Evolutionary conservation across 805 yeast species (phyloP).

Genomic region (Hermanozyma aechmeae): DNA sequence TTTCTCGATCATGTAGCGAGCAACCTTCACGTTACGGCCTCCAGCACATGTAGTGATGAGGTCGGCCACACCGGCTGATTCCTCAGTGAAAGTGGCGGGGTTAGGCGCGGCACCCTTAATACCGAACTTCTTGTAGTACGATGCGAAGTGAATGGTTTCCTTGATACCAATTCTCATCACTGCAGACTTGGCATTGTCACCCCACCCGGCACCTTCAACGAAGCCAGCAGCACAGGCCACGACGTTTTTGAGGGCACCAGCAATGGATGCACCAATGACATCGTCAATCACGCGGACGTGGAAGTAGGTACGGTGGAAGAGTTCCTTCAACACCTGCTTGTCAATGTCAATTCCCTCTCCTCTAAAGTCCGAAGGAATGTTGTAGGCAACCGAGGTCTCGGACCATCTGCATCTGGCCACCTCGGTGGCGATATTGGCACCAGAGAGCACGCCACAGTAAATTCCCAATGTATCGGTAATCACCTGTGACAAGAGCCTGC

Average conservation of each 20-base stretch:
- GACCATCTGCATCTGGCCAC: conserved; percentile 40
- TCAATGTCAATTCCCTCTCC: conserved; percentile 35
- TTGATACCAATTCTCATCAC: conserved; percentile 37
- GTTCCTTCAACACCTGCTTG: conserved; percentile 28
- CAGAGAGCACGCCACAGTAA: conserved; percentile 37
- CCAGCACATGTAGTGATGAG: conserved; percentile 39
- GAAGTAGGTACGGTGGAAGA: conserved; percentile 38
- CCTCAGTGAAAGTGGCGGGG: conserved; percentile 31
- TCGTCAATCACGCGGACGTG: conserved; percentile 37
- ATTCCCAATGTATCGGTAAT: conserved; percentile 36
- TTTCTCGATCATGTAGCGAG: conserved; percentile 35
- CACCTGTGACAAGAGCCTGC: conserved; percentile 34
- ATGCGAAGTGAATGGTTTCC: conserved; percentile 34
- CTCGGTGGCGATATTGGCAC: conserved; percentile 40
- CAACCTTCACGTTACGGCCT: conserved; percentile 39
- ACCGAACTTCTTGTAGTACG: conserved; percentile 13
- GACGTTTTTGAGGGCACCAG: conserved; percentile 38
- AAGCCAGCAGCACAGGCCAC: conserved; percentile 39
- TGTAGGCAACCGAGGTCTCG: conserved; percentile 37
- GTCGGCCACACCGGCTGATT: conserved; percentile 40
- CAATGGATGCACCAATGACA: conserved; percentile 37
- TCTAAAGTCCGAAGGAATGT: conserved; percentile 26
- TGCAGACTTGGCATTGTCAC: conserved; percentile 41
- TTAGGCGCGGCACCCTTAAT: conserved; percentile 18
- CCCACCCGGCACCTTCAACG: conserved; percentile 41